Conservation (phyloP, 495 filamentous ascomycete genomes). For the Penicillium nucicola region DNA sequence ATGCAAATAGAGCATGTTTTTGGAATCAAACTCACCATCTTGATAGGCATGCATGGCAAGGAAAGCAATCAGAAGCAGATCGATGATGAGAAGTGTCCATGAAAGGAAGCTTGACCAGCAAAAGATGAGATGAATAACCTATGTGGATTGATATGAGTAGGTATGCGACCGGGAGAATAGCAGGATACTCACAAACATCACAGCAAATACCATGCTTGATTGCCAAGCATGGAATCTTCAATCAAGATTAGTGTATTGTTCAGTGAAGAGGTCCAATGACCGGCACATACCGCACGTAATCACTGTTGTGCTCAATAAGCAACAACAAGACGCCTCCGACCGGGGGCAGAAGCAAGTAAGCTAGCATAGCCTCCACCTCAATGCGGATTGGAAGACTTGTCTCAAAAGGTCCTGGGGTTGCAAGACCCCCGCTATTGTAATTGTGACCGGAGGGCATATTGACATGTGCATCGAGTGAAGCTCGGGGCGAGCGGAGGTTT, state of each 20-base stretch:
- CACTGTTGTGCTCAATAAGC: slow-evolving; percentile 87
- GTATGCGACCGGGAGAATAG: neutral
- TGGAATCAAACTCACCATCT: slow-evolving; percentile 56
- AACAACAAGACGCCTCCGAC: slow-evolving; percentile 82
- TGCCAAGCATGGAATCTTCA: slow-evolving; percentile 95
- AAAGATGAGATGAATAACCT: slow-evolving; percentile 78
- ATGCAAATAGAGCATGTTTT: neutral
- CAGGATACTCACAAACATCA: slow-evolving; percentile 63
- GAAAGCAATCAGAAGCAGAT: slow-evolving; percentile 74
- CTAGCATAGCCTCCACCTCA: slow-evolving; percentile 86
- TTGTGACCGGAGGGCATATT: slow-evolving; percentile 35
- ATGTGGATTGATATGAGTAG: neutral
- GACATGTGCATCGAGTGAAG: slow-evolving; percentile 23
- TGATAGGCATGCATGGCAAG: slow-evolving; percentile 75
- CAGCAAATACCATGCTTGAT: slow-evolving; percentile 79
- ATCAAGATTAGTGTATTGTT: slow-evolving; percentile 1
- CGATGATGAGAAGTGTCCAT: slow-evolving; percentile 75
- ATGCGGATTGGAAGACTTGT: slow-evolving; percentile 76
- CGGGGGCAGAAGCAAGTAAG: slow-evolving; percentile 84
- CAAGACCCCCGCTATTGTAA: slow-evolving; percentile 47
- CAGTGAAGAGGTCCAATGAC: neutral
- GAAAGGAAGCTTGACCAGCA: slow-evolving; percentile 79
- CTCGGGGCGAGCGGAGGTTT: slow-evolving; percentile 35
- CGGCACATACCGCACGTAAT: slow-evolving; percentile 83
- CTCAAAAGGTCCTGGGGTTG: slow-evolving; percentile 73